Evolutionary conservation across 495 filamentous ascomycete species (phyloP).

Genomic region (Neurospora pannonica): DNA sequence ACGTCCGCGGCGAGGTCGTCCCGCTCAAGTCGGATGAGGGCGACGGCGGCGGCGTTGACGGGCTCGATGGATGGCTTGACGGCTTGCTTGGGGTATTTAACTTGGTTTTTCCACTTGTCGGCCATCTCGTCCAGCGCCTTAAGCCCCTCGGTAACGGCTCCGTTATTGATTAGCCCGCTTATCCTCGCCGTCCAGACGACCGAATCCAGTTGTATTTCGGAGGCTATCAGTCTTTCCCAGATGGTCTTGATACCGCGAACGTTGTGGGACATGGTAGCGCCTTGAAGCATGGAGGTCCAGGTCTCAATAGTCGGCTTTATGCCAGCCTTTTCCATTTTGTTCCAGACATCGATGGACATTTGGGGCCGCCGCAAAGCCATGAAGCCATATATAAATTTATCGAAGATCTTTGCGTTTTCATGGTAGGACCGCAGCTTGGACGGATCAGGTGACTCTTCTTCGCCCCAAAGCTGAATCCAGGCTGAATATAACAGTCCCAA

Average conservation of each 20-base stretch:
- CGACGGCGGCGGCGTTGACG: slow-evolving; percentile 52
- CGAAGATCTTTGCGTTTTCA: slow-evolving; percentile 33
- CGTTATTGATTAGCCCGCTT: slow-evolving; percentile 43
- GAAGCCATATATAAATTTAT: slow-evolving; percentile 45
- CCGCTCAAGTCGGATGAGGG: slow-evolving; percentile 27
- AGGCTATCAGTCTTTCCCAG: slow-evolving; percentile 46
- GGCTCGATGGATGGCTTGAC: slow-evolving; percentile 48
- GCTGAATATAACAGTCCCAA: slow-evolving; percentile 11
- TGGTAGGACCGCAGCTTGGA: slow-evolving; percentile 8
- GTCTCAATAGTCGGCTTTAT: slow-evolving; percentile 44
- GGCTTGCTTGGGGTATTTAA: slow-evolving; percentile 17
- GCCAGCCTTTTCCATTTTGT: slow-evolving; percentile 42
- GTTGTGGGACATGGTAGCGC: slow-evolving; percentile 41
- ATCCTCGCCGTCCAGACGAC: slow-evolving; percentile 54
- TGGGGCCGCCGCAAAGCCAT: slow-evolving; percentile 38
- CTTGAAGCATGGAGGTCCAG: slow-evolving; percentile 56
- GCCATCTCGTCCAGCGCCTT: slow-evolving; percentile 53
- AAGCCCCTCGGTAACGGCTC: slow-evolving; percentile 39
- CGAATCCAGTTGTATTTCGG: slow-evolving; percentile 45
- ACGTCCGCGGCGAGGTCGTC: slow-evolving; percentile 23
- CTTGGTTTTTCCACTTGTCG: slow-evolving; percentile 36
- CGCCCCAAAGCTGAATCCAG: slow-evolving; percentile 26
- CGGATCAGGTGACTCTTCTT: background rate
- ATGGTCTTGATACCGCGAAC: slow-evolving; percentile 41
- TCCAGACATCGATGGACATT: slow-evolving; percentile 49